Evolutionary conservation across 1,139 yeast species (phyloP).

Genomic region (Yamadazyma spencermartinsiae): DNA sequence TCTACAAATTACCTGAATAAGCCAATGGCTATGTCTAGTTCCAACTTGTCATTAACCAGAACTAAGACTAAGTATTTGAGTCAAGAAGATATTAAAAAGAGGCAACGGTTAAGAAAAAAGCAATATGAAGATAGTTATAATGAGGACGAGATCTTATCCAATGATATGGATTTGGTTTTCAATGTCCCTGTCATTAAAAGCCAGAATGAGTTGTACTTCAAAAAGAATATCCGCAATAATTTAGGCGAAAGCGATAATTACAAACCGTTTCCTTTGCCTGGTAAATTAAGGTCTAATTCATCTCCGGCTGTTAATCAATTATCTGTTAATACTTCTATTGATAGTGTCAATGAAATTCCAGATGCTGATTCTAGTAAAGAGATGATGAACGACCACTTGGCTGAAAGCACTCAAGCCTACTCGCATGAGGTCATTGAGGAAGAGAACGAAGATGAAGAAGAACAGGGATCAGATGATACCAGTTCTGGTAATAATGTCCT

Average conservation of each 20-base stretch:
- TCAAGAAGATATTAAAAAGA: slow-evolving; percentile 39
- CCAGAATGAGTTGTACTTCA: slow-evolving; percentile 35
- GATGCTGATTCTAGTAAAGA: not conserved
- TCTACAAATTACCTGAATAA: not conserved
- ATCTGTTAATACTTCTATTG: slow-evolving; percentile 6
- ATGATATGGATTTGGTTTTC: slow-evolving; percentile 43
- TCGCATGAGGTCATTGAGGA: slow-evolving; percentile 6
- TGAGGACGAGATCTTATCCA: slow-evolving; percentile 42
- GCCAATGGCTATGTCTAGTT: slow-evolving; percentile 6
- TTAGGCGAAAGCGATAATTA: slow-evolving; percentile 30
- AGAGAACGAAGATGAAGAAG: slow-evolving; percentile 4
- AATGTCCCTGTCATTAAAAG: slow-evolving; percentile 47
- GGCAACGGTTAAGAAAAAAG: slow-evolving; percentile 41
- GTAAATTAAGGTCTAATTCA: slow-evolving; percentile 23
- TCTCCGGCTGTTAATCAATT: slow-evolving; percentile 14
- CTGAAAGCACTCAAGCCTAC: slow-evolving; percentile 3
- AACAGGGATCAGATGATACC: slow-evolving; percentile 4
- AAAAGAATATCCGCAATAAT: slow-evolving; percentile 25
- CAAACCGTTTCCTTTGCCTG: slow-evolving; percentile 42
- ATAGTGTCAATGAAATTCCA: slow-evolving; percentile 8
- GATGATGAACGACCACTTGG: not conserved
- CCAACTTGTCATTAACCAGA: slow-evolving; percentile 25
- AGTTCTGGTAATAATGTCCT: slow-evolving; percentile 9
- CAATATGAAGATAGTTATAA: slow-evolving; percentile 45
- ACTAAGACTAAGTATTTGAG: slow-evolving; percentile 39